These are phyloP conservation scores for Atkinsonella hypoxylon DNA, from an alignment of 2,329 filamentous ascomycete genomes.

Conservation along the genomic window DNA sequence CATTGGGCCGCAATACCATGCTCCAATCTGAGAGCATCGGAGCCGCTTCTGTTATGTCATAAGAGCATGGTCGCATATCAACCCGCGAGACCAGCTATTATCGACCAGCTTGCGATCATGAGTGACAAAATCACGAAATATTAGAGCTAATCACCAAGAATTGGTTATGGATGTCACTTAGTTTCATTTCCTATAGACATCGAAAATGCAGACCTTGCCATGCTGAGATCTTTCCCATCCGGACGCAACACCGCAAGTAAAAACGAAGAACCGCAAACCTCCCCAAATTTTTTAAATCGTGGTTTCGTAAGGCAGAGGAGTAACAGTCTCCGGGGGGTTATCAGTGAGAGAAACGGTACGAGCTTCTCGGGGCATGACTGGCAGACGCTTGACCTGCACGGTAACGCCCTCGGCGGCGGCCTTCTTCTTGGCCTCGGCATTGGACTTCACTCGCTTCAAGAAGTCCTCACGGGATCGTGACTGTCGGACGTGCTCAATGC, in stretches of 20 bases:
- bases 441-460: conserved; percentile 90
- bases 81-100: no score
- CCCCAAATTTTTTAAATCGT: conserved; percentile 60
- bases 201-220: conserved; percentile 30
- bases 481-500: conserved; percentile 90
- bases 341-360: conserved; percentile 69
- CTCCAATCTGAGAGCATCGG: no score
- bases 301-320: conserved; percentile 92
- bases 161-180: conserved; percentile 20
- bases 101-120: not conserved
- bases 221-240: conserved; percentile 33
- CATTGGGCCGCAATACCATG: no score
- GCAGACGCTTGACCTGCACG: conserved; percentile 87
- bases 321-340: conserved; percentile 82
- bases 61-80: no score
- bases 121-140: not conserved
- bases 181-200: conserved; percentile 29
- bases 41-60: no score
- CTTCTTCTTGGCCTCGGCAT: conserved; percentile 84
- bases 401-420: conserved; percentile 81
- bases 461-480: conserved; percentile 97
- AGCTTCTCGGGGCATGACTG: conserved; percentile 66
- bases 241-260: conserved; percentile 31
- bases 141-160: not conserved
- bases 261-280: conserved; percentile 19